Conservation (phyloP, 2,329 filamentous ascomycete genomes). For the Trichoderma asperellum region DNA sequence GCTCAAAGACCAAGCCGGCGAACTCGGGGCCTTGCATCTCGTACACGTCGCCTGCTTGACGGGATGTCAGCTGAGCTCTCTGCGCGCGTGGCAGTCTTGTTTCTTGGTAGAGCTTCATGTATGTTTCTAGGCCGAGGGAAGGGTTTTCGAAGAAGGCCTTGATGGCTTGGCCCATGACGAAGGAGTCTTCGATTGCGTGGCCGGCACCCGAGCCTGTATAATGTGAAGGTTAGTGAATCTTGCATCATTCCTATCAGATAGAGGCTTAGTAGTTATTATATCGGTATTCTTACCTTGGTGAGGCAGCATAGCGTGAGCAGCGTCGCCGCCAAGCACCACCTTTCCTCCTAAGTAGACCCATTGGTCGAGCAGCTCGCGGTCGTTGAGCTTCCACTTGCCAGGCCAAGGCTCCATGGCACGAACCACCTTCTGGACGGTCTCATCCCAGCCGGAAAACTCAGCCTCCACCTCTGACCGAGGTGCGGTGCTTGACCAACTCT, state of each 20-base stretch:
- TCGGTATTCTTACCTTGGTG: constrained; percentile 6
- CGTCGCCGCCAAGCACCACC: constrained; percentile 14
- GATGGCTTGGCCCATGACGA: constrained; percentile 24
- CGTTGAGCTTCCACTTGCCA: constrained; percentile 23
- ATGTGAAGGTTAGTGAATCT: not conserved
- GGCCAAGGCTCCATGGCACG: constrained; percentile 16
- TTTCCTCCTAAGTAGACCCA: constrained; percentile 14
- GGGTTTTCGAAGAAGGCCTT: constrained; percentile 23
- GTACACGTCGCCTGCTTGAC: constrained; percentile 22
- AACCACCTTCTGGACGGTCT: constrained; percentile 21
- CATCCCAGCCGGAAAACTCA: constrained; percentile 20
- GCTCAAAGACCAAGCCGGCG: constrained; percentile 13
- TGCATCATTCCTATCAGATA: not conserved
- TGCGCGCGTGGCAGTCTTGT: constrained; percentile 13
- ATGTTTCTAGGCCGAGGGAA: constrained; percentile 8
- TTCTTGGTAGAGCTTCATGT: constrained; percentile 24
- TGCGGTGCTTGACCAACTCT: constrained; percentile 18
- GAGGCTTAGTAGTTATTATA: not conserved
- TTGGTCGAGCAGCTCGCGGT: constrained; percentile 15
- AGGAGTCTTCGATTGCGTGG: constrained; percentile 24
- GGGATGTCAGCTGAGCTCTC: constrained; percentile 17
- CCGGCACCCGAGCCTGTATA: constrained; percentile 13
- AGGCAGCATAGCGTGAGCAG: constrained; percentile 24
- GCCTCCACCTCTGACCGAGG: constrained; percentile 15
- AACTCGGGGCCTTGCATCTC: constrained; percentile 24